Conservation (phyloP, 345 rosid genomes). For the Eucalyptus marginata region DNA sequence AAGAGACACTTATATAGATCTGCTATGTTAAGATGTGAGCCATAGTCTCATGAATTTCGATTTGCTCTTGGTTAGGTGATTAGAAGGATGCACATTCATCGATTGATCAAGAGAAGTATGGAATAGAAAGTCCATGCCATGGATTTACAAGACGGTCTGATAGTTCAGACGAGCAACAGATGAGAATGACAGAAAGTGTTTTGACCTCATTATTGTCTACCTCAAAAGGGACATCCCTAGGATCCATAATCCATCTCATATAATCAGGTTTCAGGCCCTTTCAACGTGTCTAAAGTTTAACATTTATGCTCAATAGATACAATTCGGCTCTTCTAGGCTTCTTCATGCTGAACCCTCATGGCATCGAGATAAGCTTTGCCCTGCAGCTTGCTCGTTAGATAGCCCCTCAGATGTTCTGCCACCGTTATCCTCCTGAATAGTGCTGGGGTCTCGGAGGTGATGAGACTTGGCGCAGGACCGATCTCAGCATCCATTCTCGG, state of each 20-base stretch:
- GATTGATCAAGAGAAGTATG: not conserved
- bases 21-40: not conserved
- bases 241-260: not conserved
- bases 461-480: not conserved
- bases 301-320: not conserved
- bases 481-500: not conserved
- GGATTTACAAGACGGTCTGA: not conserved
- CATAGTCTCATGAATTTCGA: not conserved
- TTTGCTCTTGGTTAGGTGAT: not conserved
- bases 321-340: not conserved
- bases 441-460: not conserved
- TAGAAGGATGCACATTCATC: not conserved
- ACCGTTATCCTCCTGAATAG: not conserved
- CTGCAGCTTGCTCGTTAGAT: not conserved
- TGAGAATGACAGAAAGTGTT: not conserved
- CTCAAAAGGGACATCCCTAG: not conserved
- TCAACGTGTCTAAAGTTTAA: not conserved
- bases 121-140: not conserved
- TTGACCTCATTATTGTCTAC: not conserved
- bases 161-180: not conserved
- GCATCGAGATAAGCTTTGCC: conserved; percentile 3
- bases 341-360: not conserved
- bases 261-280: not conserved
- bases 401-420: not conserved
- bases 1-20: not conserved